A percentile compares a stretch with the other conserved stretches of the same genome.
phyloP scores from a whole-genome alignment of 2,329 filamentous ascomycete genomes.

The Pezicula neosporulosa region DNA sequence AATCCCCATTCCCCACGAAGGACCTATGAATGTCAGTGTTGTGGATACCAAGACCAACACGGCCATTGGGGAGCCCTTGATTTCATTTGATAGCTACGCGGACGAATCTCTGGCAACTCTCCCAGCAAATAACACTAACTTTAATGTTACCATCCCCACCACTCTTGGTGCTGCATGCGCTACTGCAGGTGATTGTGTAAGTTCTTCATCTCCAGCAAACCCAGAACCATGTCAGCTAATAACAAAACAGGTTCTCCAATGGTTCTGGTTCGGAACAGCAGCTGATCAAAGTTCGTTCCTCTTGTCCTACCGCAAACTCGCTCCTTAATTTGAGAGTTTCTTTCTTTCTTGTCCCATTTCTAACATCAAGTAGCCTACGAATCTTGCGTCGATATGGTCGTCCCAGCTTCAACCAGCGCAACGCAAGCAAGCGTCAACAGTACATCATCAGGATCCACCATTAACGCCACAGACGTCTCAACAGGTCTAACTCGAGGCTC shows the following conservation, averaged over 20 bases:
- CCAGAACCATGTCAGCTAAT: conserved; percentile 17
- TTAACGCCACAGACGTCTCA: too few species aligned
- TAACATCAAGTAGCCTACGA: too few species aligned
- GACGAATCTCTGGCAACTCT: conserved; percentile 37
- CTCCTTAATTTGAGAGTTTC: too few species aligned
- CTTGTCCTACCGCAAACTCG: too few species aligned
- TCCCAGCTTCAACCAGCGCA: too few species aligned
- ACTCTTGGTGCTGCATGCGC: conserved; percentile 40
- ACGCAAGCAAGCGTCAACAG: too few species aligned
- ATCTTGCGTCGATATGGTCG: too few species aligned
- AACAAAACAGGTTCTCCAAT: conserved; percentile 48
- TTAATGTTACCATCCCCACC: conserved; percentile 49
- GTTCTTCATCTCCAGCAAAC: conserved; percentile 1
- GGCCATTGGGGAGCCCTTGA: conserved; percentile 44
- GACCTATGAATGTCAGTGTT: conserved; percentile 51
- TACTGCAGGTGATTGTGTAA: conserved; percentile 20
- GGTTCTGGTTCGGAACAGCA: conserved; percentile 46
- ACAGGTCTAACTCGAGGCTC: too few species aligned
- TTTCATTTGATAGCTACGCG: conserved; percentile 46
- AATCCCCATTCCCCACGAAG: conserved; percentile 47
- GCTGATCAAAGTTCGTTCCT: conserved; percentile 43
- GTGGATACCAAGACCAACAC: conserved; percentile 44
- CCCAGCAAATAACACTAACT: conserved; percentile 42
- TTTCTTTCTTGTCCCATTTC: too few species aligned
- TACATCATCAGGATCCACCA: too few species aligned